Base-by-base conservation (phyloP, 2,329 filamentous ascomycete genomes). In the Pyrenochaeta sp. region DNA sequence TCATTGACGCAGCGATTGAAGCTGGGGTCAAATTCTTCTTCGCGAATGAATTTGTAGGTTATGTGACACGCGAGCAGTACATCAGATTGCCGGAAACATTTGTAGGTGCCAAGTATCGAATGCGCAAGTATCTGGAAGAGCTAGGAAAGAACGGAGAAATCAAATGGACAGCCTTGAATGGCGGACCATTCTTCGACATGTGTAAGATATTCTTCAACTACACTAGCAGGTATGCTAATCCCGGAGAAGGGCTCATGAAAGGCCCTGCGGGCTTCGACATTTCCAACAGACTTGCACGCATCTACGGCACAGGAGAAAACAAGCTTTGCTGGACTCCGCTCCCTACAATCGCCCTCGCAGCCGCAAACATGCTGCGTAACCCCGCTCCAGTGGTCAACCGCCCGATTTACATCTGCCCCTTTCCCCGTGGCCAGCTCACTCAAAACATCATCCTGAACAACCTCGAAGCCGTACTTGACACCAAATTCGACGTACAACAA, bases 101-200 rank as follows among this genome's bases (percentile, higher is more conserved):
- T 8, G 52, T 53, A 4, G 68, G 68, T 0, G 58, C 58, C 0
- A 71, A 71, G 41, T 11, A 52, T 26, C 53, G 60, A 23, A 58
- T 66, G 2, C 39, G 62, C 10, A 36, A 46, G 32, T 66, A 68
- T 22, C 44, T 71, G 7, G 44, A 55, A 19, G 49, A 46, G 40
- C 32, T 69, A n/a, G 54, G 37, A 1, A 44, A 45, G n/a, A 41
- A 56, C 5, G 59, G 53, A 0, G 57, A 55, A 32, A 60, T 71
- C 8, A 13, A 34, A 0, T 71, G 67, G 68, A 60, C 60, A 3
- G 59, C 61, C 21, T 39, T 71, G 29, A 71, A 67, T 6, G 67
- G 68, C 1, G 68, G 68, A 0, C 63, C 68, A 5, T 70, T 71
- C 38, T 69, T 70, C 23, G 68, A 71, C 11, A 68, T 71, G 66